phyloP scores from a whole-genome alignment of 2,329 filamentous ascomycete genomes.

The Ilyonectria sp. region DNA sequence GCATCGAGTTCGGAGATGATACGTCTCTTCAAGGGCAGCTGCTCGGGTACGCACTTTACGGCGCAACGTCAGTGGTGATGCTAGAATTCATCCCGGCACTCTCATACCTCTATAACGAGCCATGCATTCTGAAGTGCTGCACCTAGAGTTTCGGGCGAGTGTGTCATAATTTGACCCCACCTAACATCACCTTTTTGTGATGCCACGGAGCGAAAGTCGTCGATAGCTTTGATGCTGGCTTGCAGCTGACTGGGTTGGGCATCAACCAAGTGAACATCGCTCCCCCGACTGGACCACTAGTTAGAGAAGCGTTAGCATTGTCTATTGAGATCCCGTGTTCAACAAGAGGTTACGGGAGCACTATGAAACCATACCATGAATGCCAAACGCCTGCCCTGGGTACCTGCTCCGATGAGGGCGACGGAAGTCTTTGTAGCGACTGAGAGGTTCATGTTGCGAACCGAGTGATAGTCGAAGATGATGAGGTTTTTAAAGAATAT shows the following conservation, averaged over 20 bases:
- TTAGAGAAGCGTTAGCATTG: background rate
- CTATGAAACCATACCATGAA: constrained; percentile 46
- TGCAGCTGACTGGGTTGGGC: constrained; percentile 45
- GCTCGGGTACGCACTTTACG: constrained; percentile 59
- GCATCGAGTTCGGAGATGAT: constrained; percentile 58
- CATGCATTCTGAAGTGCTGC: constrained; percentile 43
- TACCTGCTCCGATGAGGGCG: constrained; percentile 49
- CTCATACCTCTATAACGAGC: constrained; percentile 48
- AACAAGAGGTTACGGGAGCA: background rate
- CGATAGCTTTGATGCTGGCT: constrained; percentile 47
- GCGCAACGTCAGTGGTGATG: constrained; percentile 20
- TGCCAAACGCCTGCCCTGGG: constrained; percentile 50
- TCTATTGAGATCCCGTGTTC: background rate
- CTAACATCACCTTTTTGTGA: background rate
- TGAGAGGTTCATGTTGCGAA: constrained; percentile 35
- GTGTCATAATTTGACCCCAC: constrained; percentile 44
- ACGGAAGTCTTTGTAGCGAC: constrained; percentile 36
- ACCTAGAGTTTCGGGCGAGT: constrained; percentile 34
- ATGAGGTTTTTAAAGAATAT: background rate
- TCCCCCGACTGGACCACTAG: constrained; percentile 51
- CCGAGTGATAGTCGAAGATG: background rate
- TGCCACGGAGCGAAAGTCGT: constrained; percentile 38
- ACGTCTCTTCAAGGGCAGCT: constrained; percentile 57
- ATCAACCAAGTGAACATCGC: constrained; percentile 50
- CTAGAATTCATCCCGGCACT: rapidly evolving